These are phyloP conservation scores for Chalciporus piperatus DNA, from an alignment of 768 basidiomycete genomes.

Conservation along the genomic window DNA sequence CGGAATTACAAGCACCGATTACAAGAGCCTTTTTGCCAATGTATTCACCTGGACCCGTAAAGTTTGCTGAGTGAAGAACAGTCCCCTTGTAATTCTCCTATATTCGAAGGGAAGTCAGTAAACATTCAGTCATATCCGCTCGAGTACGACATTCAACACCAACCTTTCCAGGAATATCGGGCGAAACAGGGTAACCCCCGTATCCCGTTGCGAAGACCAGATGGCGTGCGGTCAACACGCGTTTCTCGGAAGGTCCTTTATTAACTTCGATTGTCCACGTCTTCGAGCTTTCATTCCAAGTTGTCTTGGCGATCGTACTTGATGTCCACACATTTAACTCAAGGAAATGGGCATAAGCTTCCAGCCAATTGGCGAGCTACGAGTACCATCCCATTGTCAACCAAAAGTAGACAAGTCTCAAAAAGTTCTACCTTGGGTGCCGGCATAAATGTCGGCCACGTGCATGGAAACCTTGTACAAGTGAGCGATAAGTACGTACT, in stretches of 20 bases:
- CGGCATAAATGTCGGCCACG: slow-evolving; percentile 48
- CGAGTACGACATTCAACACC: not conserved
- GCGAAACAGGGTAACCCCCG: slow-evolving; percentile 40
- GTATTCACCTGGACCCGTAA: slow-evolving; percentile 44
- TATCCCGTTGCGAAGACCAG: slow-evolving; percentile 53
- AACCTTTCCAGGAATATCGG: slow-evolving; percentile 27
- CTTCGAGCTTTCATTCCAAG: slow-evolving; percentile 34
- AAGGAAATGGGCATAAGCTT: slow-evolving; percentile 51
- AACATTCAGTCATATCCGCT: not conserved
- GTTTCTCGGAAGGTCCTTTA: slow-evolving; percentile 29
- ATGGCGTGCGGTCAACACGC: slow-evolving; percentile 40
- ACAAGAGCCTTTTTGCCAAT: slow-evolving; percentile 60
- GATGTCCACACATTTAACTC: slow-evolving; percentile 61
- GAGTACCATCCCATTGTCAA: not conserved
- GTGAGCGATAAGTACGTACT: not conserved
- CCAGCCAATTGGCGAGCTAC: slow-evolving; percentile 57
- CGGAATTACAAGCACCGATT: slow-evolving; percentile 56
- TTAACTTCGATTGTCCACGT: slow-evolving; percentile 41
- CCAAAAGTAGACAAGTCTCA: not conserved
- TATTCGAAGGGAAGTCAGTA: not conserved
- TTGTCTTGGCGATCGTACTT: slow-evolving; percentile 32
- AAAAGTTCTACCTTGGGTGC: slow-evolving; percentile 39
- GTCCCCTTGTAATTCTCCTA: slow-evolving; percentile 48
- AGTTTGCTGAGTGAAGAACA: slow-evolving; percentile 44
- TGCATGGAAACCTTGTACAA: slow-evolving; percentile 44